A percentile compares a stretch with the other conserved stretches of the same genome.
These are phyloP conservation scores for Ormosia semicastrata DNA, from an alignment of 306 rosid genomes.

Conservation along the genomic window DNA sequence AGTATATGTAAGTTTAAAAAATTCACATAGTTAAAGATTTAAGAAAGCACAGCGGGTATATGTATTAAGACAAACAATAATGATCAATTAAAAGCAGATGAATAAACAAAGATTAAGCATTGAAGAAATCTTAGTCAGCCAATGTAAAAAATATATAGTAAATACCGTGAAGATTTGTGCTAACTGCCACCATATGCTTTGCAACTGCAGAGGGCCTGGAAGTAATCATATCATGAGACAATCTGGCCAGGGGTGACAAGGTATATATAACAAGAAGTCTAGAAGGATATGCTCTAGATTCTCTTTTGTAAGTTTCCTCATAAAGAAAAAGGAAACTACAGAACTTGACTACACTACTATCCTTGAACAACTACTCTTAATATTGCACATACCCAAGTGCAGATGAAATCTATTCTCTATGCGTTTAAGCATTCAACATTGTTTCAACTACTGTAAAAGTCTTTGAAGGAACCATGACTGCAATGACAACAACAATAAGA, in stretches of 20 bases:
- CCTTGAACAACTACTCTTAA: neutral
- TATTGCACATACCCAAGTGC: conserved; percentile 67
- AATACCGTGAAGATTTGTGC: conserved; percentile 79
- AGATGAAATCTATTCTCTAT: conserved; percentile 79
- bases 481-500: conserved; percentile 13
- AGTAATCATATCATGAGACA: conserved; percentile 9
- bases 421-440: conserved; percentile 83
- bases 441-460: conserved; percentile 88
- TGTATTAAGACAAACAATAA: neutral
- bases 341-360: neutral
- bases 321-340: neutral
- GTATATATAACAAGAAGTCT: neutral
- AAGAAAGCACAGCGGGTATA: neutral
- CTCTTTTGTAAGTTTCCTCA: neutral
- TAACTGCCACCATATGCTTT: conserved; percentile 88
- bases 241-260: neutral
- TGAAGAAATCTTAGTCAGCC: conserved; percentile 6
- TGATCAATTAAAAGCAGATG: neutral
- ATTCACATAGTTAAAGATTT: neutral
- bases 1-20: neutral
- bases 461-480: conserved; percentile 84
- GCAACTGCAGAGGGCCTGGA: conserved; percentile 77
- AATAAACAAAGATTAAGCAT: neutral
- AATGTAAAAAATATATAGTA: neutral
- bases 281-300: neutral